phyloP scores from a whole-genome alignment of 108 stramenopile species.

The Skeletonema menzelii region DNA sequence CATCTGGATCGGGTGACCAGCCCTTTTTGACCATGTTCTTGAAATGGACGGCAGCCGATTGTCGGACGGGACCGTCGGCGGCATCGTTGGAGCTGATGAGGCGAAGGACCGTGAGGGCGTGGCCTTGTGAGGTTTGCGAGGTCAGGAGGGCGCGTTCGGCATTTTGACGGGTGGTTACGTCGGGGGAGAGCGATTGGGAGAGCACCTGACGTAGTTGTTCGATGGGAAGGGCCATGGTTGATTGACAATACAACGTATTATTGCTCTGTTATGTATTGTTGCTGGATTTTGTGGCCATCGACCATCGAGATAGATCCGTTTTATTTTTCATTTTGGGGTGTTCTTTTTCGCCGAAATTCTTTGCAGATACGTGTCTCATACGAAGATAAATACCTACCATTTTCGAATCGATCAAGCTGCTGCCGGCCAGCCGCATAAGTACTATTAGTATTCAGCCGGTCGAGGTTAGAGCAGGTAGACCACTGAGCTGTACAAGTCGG shows the following conservation, averaged over 20 bases:
- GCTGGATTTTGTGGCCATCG: not conserved
- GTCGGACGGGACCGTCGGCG: constrained; percentile 56
- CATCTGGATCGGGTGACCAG: constrained; percentile 81
- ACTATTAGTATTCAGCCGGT: too few relatives aligned
- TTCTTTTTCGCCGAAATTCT: too few relatives aligned
- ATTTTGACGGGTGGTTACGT: constrained; percentile 51
- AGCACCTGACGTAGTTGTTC: constrained; percentile 61
- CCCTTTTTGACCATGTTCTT: constrained; percentile 96
- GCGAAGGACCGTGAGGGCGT: constrained; percentile 65
- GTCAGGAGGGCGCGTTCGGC: constrained; percentile 67
- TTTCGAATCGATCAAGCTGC: too few relatives aligned
- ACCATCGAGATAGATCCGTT: too few relatives aligned
- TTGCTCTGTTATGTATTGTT: not conserved
- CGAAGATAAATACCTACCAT: too few relatives aligned
- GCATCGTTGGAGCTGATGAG: constrained; percentile 49
- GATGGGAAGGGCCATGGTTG: constrained; percentile 18
- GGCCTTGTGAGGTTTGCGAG: constrained; percentile 51
- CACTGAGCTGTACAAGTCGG: too few relatives aligned
- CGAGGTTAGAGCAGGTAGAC: too few relatives aligned
- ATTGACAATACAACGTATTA: not conserved
- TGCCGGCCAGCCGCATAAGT: too few relatives aligned
- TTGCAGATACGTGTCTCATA: too few relatives aligned
- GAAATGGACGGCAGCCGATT: constrained; percentile 94
- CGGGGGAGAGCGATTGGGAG: constrained; percentile 72
- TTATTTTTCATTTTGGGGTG: too few relatives aligned